phyloP scores from a whole-genome alignment of 352 stramenopile genomes.

The Phytophthora hibernalis region DNA sequence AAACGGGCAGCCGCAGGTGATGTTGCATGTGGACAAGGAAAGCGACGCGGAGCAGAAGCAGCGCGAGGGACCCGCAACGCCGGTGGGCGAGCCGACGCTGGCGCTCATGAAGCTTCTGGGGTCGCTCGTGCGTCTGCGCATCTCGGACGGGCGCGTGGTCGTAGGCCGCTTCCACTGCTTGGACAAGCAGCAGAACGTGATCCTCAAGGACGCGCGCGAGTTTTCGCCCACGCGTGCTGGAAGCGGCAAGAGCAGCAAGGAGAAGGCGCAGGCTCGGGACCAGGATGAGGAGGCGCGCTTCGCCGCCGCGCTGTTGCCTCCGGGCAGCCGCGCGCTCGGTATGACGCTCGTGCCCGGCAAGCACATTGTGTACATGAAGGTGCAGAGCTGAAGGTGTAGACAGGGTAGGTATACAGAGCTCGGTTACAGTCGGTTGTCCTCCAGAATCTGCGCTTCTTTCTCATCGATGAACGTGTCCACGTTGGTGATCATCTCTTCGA shows the following conservation, averaged over 20 bases:
- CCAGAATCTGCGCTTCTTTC: conserved; percentile 63
- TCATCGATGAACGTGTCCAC: conserved; percentile 82
- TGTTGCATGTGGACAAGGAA: conserved; percentile 25
- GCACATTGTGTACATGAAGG: conserved; percentile 81
- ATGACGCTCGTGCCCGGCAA: conserved; percentile 83
- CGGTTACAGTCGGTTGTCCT: conserved; percentile 48
- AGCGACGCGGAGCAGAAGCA: conserved; percentile 23
- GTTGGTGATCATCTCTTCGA: conserved; percentile 78
- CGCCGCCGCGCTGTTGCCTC: conserved; percentile 26
- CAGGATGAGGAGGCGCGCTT: conserved; percentile 53
- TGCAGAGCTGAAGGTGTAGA: conserved; percentile 27
- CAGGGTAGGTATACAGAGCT: not conserved
- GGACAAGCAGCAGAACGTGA: conserved; percentile 87
- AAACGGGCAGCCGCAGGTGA: conserved; percentile 64
- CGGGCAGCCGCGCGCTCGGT: conserved; percentile 59
- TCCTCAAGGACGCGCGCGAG: conserved; percentile 74
- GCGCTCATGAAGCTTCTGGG: conserved; percentile 71
- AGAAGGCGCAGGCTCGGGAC: conserved; percentile 39
- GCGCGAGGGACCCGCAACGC: conserved; percentile 16
- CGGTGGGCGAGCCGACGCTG: conserved; percentile 55
- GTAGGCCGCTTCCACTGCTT: conserved; percentile 79
- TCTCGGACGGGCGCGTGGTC: conserved; percentile 75
- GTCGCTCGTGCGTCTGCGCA: conserved; percentile 62
- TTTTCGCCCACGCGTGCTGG: conserved; percentile 47
- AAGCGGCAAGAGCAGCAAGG: conserved; percentile 37